Evolutionary conservation across 1,284 basidiomycete genomes (phyloP).

Genomic region (Ceratorhiza oryzae-sativae): DNA sequence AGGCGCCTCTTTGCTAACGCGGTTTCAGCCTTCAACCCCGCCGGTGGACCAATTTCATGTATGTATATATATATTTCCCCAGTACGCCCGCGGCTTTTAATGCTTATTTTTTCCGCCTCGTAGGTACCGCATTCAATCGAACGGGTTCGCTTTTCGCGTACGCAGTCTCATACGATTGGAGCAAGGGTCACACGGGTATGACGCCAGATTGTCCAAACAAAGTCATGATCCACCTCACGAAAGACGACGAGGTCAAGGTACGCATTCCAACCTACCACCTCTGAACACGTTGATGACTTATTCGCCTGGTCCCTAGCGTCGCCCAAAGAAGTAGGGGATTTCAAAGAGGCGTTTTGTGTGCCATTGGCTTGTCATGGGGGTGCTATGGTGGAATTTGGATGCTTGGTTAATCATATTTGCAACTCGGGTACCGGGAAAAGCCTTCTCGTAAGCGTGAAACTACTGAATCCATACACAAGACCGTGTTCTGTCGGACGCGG

Average conservation of each 20-base stretch:
- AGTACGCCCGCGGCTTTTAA: conserved; percentile 40
- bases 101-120: conserved; percentile 40
- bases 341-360: too few relatives aligned
- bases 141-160: conserved; percentile 59
- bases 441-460: too few relatives aligned
- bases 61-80: conserved; percentile 44
- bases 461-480: too few relatives aligned
- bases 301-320: neutral
- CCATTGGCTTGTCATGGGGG: too few relatives aligned
- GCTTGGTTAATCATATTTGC: too few relatives aligned
- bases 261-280: too few relatives aligned
- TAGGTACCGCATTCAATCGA: conserved; percentile 80
- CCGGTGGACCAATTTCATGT: conserved; percentile 68
- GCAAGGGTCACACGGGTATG: conserved; percentile 86
- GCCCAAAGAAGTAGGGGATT: conserved; percentile 16
- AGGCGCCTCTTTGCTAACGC: conserved; percentile 8
- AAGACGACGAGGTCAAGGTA: conserved; percentile 82
- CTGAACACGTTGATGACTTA: neutral
- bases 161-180: conserved; percentile 85
- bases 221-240: conserved; percentile 88
- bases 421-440: too few relatives aligned
- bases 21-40: conserved; percentile 67
- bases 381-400: too few relatives aligned
- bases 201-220: conserved; percentile 82
- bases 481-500: too few relatives aligned